Evolutionary conservation across 306 rosid species (phyloP).

Genomic region (Dalbergia oliveri): DNA sequence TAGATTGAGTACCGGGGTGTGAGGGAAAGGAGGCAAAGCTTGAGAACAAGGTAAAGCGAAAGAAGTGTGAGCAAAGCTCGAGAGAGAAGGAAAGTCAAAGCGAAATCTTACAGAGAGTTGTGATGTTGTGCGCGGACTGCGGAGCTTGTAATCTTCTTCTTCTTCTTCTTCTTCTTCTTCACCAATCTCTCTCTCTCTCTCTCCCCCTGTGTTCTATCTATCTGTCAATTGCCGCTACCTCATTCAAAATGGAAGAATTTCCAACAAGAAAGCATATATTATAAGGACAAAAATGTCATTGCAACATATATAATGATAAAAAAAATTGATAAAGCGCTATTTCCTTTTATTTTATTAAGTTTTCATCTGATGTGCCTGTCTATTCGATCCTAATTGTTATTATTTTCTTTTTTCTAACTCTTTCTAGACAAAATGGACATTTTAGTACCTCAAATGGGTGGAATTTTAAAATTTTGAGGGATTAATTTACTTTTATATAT

Average conservation of each 20-base stretch:
- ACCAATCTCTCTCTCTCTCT: slow-evolving; percentile 27
- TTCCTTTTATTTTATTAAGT: no score
- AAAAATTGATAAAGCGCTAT: no score
- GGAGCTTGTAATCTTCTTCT: slow-evolving; percentile 49
- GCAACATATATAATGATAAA: no score
- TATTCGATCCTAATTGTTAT: background rate
- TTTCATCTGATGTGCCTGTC: background rate
- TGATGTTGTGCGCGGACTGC: slow-evolving; percentile 50
- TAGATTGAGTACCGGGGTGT: slow-evolving; percentile 55
- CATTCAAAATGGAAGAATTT: slow-evolving; percentile 52
- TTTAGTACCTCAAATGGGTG: no score
- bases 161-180: slow-evolving; percentile 21
- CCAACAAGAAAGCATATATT: background rate
- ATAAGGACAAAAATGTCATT: no score
- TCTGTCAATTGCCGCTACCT: slow-evolving; percentile 71
- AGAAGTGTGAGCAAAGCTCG: slow-evolving; percentile 12
- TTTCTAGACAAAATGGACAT: background rate
- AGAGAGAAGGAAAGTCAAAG: slow-evolving; percentile 3
- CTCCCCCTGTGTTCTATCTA: slow-evolving; percentile 35
- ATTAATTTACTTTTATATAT: no score
- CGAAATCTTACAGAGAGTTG: slow-evolving; percentile 36
- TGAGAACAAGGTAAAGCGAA: slow-evolving; percentile 40
- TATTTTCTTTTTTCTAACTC: background rate
- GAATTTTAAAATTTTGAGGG: no score
- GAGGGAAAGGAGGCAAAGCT: slow-evolving; percentile 39